These are phyloP conservation scores for Luvunga scandens DNA, from an alignment of 345 rosid genomes.

Conservation along the genomic window DNA sequence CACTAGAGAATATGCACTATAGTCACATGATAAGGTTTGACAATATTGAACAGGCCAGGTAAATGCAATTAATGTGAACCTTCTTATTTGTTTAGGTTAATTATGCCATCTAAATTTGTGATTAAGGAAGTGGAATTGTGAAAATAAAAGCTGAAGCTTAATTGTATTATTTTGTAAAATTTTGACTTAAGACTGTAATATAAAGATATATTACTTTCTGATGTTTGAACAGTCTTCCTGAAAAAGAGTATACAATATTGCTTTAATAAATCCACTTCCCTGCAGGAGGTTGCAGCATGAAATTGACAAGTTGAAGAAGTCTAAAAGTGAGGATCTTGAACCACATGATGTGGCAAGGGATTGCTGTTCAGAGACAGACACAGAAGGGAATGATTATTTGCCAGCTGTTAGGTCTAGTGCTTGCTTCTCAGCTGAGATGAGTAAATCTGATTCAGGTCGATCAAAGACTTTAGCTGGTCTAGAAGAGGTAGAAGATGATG, in stretches of 20 bases:
- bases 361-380: slow-evolving; percentile 85
- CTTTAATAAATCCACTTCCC: slow-evolving; percentile 13
- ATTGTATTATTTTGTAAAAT: not conserved
- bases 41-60: slow-evolving; percentile 81
- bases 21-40: slow-evolving; percentile 94
- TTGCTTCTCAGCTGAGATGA: slow-evolving; percentile 33
- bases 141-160: slow-evolving; percentile 10
- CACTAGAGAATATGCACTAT: slow-evolving; percentile 91
- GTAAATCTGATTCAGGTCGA: slow-evolving; percentile 34
- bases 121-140: slow-evolving; percentile 7
- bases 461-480: slow-evolving; percentile 32
- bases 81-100: slow-evolving; percentile 3
- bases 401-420: slow-evolving; percentile 39
- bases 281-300: slow-evolving; percentile 67
- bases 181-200: not conserved
- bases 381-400: slow-evolving; percentile 57
- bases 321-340: slow-evolving; percentile 36
- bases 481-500: slow-evolving; percentile 53
- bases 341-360: slow-evolving; percentile 33
- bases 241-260: not conserved
- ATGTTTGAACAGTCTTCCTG: not conserved
- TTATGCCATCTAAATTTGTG: not conserved
- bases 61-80: slow-evolving; percentile 16
- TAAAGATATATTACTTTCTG: not conserved
- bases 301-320: slow-evolving; percentile 59